These are phyloP conservation scores for Plasmodium reichenowi DNA, from an alignment of 169 alveolate species.

Conservation along the genomic window DNA sequence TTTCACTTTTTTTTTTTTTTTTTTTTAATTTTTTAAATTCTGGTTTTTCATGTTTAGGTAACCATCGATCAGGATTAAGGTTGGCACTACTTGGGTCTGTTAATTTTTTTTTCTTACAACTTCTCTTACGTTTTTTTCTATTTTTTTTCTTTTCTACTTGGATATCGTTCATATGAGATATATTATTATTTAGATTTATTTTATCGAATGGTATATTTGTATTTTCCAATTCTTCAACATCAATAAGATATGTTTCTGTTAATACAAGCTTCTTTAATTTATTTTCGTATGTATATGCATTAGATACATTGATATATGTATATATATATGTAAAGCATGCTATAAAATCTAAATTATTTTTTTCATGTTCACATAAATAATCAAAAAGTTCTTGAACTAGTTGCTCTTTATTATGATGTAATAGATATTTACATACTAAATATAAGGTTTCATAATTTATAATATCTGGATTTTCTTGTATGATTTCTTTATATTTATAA, in stretches of 20 bases:
- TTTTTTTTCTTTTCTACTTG: conserved; percentile 11
- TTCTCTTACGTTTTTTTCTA: conserved; percentile 30
- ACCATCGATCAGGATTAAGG: conserved; percentile 41
- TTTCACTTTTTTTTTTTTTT: conserved; percentile 24
- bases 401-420: conserved; percentile 16
- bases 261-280: conserved; percentile 45
- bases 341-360: conserved; percentile 26
- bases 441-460: conserved; percentile 42
- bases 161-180: not conserved
- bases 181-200: not conserved
- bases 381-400: conserved; percentile 28
- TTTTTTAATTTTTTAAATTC: conserved; percentile 28
- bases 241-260: conserved; percentile 60
- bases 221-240: conserved; percentile 72
- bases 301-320: conserved; percentile 44
- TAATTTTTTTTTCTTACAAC: not conserved
- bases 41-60: conserved; percentile 57
- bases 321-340: conserved; percentile 44
- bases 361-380: conserved; percentile 22
- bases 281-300: conserved; percentile 42
- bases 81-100: not conserved
- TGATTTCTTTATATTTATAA: conserved; percentile 41
- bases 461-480: conserved; percentile 14
- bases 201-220: conserved; percentile 12
- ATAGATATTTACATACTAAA: conserved; percentile 60